These are phyloP conservation scores for Chernovozyma sophiae-reginae DNA, from an alignment of 1,139 yeast species.

Conservation along the genomic window DNA sequence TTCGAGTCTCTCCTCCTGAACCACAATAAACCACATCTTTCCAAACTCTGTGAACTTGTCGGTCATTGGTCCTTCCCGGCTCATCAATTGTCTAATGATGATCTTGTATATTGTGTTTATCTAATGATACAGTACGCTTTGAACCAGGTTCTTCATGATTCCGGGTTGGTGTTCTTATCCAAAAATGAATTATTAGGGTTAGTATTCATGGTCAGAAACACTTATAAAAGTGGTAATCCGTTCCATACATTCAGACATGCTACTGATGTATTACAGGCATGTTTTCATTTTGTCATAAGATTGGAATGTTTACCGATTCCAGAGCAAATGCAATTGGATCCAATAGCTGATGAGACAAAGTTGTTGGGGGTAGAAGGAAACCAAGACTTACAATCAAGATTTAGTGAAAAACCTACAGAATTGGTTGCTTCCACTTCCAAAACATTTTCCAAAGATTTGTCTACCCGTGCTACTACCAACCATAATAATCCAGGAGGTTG, in stretches of 20 bases:
- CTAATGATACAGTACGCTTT: constrained; percentile 51
- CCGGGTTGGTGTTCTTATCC: constrained; percentile 18
- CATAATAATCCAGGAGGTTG: neutral
- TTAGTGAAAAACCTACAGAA: neutral
- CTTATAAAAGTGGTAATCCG: constrained; percentile 79
- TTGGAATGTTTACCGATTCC: constrained; percentile 45
- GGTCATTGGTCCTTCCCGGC: constrained; percentile 64
- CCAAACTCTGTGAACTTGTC: constrained; percentile 32
- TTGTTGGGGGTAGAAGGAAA: neutral
- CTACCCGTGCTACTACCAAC: neutral
- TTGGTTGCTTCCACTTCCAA: neutral
- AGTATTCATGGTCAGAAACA: constrained; percentile 62
- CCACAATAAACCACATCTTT: constrained; percentile 22
- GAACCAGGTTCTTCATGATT: constrained; percentile 24
- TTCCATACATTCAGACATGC: constrained; percentile 97
- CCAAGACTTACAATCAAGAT: neutral
- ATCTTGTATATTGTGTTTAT: constrained; percentile 58
- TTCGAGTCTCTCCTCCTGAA: constrained; percentile 29
- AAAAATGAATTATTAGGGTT: constrained; percentile 52
- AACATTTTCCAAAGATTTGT: neutral
- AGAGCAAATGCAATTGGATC: constrained; percentile 30
- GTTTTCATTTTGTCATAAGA: constrained; percentile 57
- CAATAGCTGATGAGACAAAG: constrained; percentile 10
- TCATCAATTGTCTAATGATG: constrained; percentile 64
- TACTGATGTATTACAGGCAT: constrained; percentile 90